phyloP scores from a whole-genome alignment of 345 rosid species.

The Raphanus raphanistrum region DNA sequence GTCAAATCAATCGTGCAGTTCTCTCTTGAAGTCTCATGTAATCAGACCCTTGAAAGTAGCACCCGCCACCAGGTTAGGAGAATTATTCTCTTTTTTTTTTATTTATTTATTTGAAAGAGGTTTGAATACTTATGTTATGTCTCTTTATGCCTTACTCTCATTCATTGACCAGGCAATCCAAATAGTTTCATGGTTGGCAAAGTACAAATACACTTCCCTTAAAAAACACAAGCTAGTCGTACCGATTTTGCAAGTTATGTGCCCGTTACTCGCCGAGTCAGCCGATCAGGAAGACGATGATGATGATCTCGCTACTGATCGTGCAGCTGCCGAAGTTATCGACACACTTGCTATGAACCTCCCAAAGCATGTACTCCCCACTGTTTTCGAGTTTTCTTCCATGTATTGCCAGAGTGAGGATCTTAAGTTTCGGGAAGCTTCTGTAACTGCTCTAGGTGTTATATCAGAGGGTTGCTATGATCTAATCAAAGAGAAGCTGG shows the following conservation, averaged over 20 bases:
- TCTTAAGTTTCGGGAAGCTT: slow-evolving; percentile 90
- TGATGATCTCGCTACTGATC: slow-evolving; percentile 97
- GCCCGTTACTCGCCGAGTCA: slow-evolving; percentile 93
- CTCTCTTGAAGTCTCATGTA: slow-evolving; percentile 96
- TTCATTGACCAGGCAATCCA: slow-evolving; percentile 80
- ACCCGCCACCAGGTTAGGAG: slow-evolving; percentile 91
- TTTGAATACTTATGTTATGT: not conserved
- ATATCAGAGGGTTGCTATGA: slow-evolving; percentile 92
- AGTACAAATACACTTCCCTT: slow-evolving; percentile 81
- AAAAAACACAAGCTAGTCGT: slow-evolving; percentile 79
- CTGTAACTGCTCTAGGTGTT: slow-evolving; percentile 93
- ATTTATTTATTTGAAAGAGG: not conserved
- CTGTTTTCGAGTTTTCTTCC: slow-evolving; percentile 86
- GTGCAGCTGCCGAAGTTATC: slow-evolving; percentile 99
- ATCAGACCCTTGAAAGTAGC: slow-evolving; percentile 71
- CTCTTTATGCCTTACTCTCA: slow-evolving; percentile 21
- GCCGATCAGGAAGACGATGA: slow-evolving; percentile 72
- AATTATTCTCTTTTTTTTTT: not conserved
- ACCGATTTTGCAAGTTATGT: slow-evolving; percentile 95
- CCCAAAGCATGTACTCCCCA: slow-evolving; percentile 78
- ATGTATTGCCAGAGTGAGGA: slow-evolving; percentile 63
- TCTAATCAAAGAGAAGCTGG: slow-evolving; percentile 80
- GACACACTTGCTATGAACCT: slow-evolving; percentile 95
- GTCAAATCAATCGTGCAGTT: slow-evolving; percentile 93
- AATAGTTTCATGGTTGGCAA: slow-evolving; percentile 97